Evolutionary conservation across 257 asterid genomes (phyloP), one percentile per base, ranked within the genome.

Genomic region (Nicotiana tomentosiformis): DNA sequence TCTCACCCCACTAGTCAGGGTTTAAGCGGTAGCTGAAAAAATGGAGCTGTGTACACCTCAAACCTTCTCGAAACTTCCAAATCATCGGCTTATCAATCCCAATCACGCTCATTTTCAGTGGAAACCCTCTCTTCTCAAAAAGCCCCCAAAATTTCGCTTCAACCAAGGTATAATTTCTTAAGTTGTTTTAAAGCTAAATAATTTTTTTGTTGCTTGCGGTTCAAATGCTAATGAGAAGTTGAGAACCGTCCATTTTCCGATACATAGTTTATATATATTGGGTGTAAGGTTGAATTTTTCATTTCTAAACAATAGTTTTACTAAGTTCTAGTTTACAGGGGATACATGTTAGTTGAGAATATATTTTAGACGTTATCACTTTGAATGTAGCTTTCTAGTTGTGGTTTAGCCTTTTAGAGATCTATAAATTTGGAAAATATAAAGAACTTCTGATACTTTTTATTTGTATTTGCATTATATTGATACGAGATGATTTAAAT

Each of bases 1-100:
- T 39, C 5, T 10, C 77, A 56, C 14, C 37, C 12, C 18, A 11
- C 20, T 11, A n/a, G 20, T 39, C 26, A 72, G 79, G 29, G n/a
- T 29, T 62, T 26, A n/a, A 30, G 17, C 17, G 2, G 33, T 18
- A 51, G 80, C 83, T 55, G 49, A 29, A 23, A 85, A 30, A 55
- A 90, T 93, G 96, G 91, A 87, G 90, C 84, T 90, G 0, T 88
- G 89, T 88, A 79, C 88, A n/a, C 90, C 85, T 85, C 88, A 84
- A 86, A 82, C 90, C 78, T 64, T 86, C 62, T 84, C 90, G 2
- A 82, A 81, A 10, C 56, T 72, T 61, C 82, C 86, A 15, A 85
- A 29, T 5, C 83, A 84, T 26, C 82, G 55, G 62, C 76, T 56
- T 57, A 67, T 81, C 78, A 30, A 77, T 58, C 4, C 89, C 0